Evolutionary conservation across 148 eudicot species (phyloP).

Genomic region (Spergularia bocconei): DNA sequence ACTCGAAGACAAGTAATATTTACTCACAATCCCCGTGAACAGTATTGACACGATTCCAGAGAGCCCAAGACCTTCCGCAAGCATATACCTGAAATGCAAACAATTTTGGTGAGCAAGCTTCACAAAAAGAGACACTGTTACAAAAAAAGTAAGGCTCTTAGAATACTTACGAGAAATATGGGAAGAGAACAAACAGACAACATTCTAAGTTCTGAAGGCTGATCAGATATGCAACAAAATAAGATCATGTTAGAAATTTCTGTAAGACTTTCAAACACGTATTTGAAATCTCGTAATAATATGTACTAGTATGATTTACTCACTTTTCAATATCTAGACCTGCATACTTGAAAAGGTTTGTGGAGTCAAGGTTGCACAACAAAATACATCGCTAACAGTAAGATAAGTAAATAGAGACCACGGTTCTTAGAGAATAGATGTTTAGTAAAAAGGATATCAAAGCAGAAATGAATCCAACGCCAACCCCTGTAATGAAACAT

Average conservation of each 20-base stretch:
- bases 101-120: background rate
- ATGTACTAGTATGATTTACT: conserved; percentile 30
- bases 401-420: conserved; percentile 6
- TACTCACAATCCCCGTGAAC: conserved; percentile 98
- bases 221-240: conserved; percentile 30
- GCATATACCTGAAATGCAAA: conserved; percentile 72
- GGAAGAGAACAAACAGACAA: conserved; percentile 97
- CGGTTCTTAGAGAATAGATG: background rate
- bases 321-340: conserved; percentile 98
- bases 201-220: conserved; percentile 99
- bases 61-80: conserved; percentile 98
- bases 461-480: conserved; percentile 95
- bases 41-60: conserved; percentile 98
- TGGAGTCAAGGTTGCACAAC: conserved; percentile 67
- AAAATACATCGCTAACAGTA: conserved; percentile 22
- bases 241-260: conserved; percentile 15
- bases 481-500: conserved; percentile 68
- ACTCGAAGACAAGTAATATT: conserved; percentile 6
- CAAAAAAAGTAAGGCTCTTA: conserved; percentile 3
- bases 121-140: conserved; percentile 5
- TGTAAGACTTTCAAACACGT: conserved; percentile 17
- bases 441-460: conserved; percentile 84
- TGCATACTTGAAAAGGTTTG: conserved; percentile 98
- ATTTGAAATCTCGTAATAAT: conserved; percentile 11
- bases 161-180: conserved; percentile 92